phyloP scores from a whole-genome alignment of 2,329 filamentous ascomycete species.

The Apiospora marii region DNA sequence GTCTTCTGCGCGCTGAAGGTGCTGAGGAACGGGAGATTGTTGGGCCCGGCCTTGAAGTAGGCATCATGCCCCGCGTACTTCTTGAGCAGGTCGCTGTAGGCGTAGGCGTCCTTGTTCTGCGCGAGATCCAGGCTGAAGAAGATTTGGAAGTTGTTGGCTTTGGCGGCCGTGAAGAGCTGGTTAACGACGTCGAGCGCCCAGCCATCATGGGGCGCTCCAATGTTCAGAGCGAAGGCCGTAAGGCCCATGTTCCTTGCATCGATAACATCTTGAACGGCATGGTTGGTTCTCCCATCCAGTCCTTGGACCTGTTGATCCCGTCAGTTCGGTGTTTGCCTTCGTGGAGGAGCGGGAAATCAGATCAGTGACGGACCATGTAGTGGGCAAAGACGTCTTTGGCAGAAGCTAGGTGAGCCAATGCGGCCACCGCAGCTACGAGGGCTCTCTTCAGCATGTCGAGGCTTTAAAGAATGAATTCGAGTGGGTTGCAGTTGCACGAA shows the following conservation, averaged over 20 bases:
- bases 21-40: constrained; percentile 41
- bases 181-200: constrained; percentile 38
- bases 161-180: constrained; percentile 43
- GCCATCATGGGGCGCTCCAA: constrained; percentile 37
- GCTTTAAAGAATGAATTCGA: too few species aligned
- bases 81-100: constrained; percentile 36
- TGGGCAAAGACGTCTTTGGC: constrained; percentile 25
- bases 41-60: constrained; percentile 40
- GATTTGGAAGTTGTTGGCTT: constrained; percentile 41
- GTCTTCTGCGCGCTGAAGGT: constrained; percentile 40
- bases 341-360: neutral
- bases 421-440: neutral
- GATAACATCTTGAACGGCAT: constrained; percentile 38
- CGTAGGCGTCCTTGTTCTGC: constrained; percentile 35
- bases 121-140: constrained; percentile 48
- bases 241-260: constrained; percentile 42
- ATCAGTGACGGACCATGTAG: constrained; percentile 22
- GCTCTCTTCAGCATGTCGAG: neutral
- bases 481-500: neutral
- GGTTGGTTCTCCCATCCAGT: constrained; percentile 2
- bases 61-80: constrained; percentile 38
- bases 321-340: neutral
- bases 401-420: constrained; percentile 3
- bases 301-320: neutral
- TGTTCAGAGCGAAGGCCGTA: constrained; percentile 46